A percentile compares a stretch with the other conserved stretches of the same genome.
Conservation (phyloP, 805 yeast genomes). For the Wickerhamomyces subpelliculosus region DNA sequence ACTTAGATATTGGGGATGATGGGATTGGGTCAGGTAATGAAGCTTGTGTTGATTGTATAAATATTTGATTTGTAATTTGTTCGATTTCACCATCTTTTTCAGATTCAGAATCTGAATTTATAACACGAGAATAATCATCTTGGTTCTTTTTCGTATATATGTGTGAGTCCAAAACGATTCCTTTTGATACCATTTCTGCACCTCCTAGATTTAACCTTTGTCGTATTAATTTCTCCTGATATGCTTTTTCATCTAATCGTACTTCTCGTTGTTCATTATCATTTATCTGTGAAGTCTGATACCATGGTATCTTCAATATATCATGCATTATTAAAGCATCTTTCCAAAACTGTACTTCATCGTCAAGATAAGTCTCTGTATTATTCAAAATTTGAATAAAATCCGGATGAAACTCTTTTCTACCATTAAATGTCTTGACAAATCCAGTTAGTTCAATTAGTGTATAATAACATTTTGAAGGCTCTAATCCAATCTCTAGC, state of each 20-base stretch:
- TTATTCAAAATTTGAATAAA: slow-evolving; percentile 12
- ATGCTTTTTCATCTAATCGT: slow-evolving; percentile 1
- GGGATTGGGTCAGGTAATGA: too few species aligned
- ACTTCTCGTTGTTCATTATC: slow-evolving; percentile 1
- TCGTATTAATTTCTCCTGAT: slow-evolving; percentile 5
- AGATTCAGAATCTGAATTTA: neutral
- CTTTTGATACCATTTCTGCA: neutral
- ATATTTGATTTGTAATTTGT: neutral
- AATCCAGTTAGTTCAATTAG: slow-evolving; percentile 21
- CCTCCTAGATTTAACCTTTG: neutral
- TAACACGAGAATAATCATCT: neutral
- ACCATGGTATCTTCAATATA: slow-evolving; percentile 29
- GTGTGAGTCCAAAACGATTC: neutral
- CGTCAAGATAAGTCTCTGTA: slow-evolving; percentile 9
- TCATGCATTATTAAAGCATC: slow-evolving; percentile 19
- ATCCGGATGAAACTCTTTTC: slow-evolving; percentile 26
- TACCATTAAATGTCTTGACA: slow-evolving; percentile 9
- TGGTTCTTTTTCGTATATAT: neutral
- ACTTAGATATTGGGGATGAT: too few species aligned
- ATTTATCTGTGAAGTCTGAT: slow-evolving; percentile 13
- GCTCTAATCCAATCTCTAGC: slow-evolving; percentile 15
- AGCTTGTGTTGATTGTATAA: neutral
- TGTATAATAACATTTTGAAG: too few species aligned
- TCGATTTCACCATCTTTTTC: neutral
- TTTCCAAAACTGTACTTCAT: slow-evolving; percentile 33